Evolutionary conservation across 768 basidiomycete genomes (phyloP), one percentile per base, ranked within the genome.

Genomic region (Phylloporus rhodoxanthus): DNA sequence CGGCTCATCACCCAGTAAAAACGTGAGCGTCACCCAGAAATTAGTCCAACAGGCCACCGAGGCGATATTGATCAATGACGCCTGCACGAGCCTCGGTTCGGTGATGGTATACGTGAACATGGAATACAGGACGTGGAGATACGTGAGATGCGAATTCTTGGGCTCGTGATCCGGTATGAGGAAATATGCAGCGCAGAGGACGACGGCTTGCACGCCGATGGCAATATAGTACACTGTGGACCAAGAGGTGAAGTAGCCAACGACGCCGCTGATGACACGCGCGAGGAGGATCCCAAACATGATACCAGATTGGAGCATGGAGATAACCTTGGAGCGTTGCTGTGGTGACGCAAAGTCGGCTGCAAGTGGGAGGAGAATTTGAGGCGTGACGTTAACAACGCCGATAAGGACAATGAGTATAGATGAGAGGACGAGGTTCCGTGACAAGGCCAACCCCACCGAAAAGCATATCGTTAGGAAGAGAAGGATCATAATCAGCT

Each of bases 1-100:
- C 0, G 75, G 74, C 0, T 67, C 28, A 23, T 61, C 71, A 32
- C 63, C 64, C n/a, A 77, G 61, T n/a, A 77, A 61, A 57, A 77
- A 77, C 0, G 76, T 76, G 50, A 75, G 58, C 13, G 69, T 71
- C 6, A 72, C 70, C 72, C 71, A 70, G 49, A 71, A 70, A 36
- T 59, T 66, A 8, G 67, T 54, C 53, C 61, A 68, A 25, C 67
- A 63, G 1, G 67, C 67, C 26, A 57, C 55, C 5, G 62, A 63
- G 4, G 61, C 63, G n/a, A 66, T 38, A 19, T 57, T 62, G 25
- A 66, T 59, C 37, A 60, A 43, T 4, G 52, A 36, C 2, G 59
- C 59, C 45, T 77, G 76, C 3, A 72, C 59, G n/a, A 77, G 59
- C 3, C 64, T 65, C 3, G 76, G 76, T 47, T 75, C 71, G 17